Base-by-base conservation (phyloP, 1,284 basidiomycete species). In the Agaricales sp. region DNA sequence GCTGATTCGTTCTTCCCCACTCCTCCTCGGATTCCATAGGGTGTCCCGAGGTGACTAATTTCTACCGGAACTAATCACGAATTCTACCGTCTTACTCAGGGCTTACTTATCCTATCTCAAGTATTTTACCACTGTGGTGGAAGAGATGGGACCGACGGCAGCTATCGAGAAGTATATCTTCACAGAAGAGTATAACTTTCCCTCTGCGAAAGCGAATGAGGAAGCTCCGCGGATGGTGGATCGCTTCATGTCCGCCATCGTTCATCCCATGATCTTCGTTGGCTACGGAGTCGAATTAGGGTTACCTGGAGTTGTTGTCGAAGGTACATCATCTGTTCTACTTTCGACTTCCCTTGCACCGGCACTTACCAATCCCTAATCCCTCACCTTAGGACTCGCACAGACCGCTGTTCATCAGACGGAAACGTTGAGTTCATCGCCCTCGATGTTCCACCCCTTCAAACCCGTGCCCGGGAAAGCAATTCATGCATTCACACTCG, bases 261-360 rank as follows among this genome's bases (percentile, higher is more conserved):
- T 59, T 8, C 62, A 65, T 38, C 43, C 62, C 19, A 39, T 64
- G 23, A 63, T 65, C 26, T 62, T 66, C 12, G 45, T 41, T 14
- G 63, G 62, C 2, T 50, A 66, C 8, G 63, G 64, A 1, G 4
- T 47, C 8, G 62, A 66, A 47, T 64, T 63, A 47, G 63, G 63
- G 16, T 35, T 66, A 25, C 50, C 52, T 18, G 64, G 63, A 8
- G 57, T 63, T 58, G 3, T 63, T 8, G 53, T 48, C n/a, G 64
- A 63, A 55, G 62, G 63, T 65, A 8, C 18, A 12, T 45, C 4
- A n/a, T 22, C 8, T 21, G 23, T 21, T 13, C 44, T 45, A 8
- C 20, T 22, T 4, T 45, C 44, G 13, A 13, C 16, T 6, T 24
- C 24, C 22, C 21, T 45, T 24, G 8, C 44, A 26, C 14, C 6